phyloP scores from a whole-genome alignment of 73 alveolate species.

The Paramecium octaurelia region DNA sequence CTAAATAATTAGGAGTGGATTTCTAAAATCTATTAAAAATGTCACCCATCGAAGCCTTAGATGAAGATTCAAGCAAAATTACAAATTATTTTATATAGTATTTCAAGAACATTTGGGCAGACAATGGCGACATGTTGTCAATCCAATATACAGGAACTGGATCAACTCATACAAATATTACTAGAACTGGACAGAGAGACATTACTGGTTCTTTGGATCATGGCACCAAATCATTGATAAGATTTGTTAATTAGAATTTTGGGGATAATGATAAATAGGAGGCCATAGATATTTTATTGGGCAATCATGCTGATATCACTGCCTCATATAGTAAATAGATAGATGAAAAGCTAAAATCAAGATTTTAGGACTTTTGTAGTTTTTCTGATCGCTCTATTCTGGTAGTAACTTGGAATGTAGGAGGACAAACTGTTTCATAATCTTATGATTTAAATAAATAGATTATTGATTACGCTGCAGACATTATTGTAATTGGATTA shows the following conservation, averaged over 20 bases:
- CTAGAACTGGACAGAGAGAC: constrained; percentile 94
- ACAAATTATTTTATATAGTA: constrained; percentile 71
- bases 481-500: constrained; percentile 19
- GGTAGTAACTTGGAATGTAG: constrained; percentile 38
- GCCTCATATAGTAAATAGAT: not conserved
- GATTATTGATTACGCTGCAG: not conserved
- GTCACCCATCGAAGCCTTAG: constrained; percentile 44
- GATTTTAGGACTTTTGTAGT: not conserved
- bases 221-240: constrained; percentile 79
- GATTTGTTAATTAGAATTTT: constrained; percentile 90
- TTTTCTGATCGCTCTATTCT: constrained; percentile 25
- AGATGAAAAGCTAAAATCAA: not conserved
- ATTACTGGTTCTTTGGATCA: constrained; percentile 83
- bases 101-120: constrained; percentile 87
- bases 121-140: constrained; percentile 88
- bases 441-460: constrained; percentile 33
- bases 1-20: constrained; percentile 16
- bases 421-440: not conserved
- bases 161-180: constrained; percentile 94
- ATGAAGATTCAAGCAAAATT: constrained; percentile 30
- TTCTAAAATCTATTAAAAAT: not conserved
- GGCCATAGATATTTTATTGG: constrained; percentile 54
- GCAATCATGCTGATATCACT: constrained; percentile 39
- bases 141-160: constrained; percentile 95
- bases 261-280: constrained; percentile 84